A percentile compares a stretch with the other conserved stretches of the same genome.
Evolutionary conservation across 805 yeast genomes (phyloP).

Genomic region (Kazachstania viticola): DNA sequence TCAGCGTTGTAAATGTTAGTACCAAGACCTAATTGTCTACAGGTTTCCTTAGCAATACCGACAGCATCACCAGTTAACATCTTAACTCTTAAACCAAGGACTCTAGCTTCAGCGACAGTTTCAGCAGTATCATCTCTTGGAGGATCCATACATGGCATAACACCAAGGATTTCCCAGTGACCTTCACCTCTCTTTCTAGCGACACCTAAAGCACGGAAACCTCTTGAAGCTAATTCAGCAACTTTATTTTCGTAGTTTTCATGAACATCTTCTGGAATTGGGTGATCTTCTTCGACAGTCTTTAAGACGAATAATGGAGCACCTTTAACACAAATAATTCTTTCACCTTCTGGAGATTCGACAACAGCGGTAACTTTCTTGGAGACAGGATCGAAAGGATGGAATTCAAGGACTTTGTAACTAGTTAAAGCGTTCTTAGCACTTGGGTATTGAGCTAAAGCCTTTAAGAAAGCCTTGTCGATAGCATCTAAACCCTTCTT

Average conservation of each 20-base stretch:
- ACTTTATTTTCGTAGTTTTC: slow-evolving; percentile 94
- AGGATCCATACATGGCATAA: slow-evolving; percentile 98
- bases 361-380: slow-evolving; percentile 92
- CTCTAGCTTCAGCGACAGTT: slow-evolving; percentile 84
- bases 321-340: slow-evolving; percentile 93
- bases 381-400: slow-evolving; percentile 96
- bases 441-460: slow-evolving; percentile 77
- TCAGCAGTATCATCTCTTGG: slow-evolving; percentile 97
- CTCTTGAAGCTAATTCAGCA: slow-evolving; percentile 95
- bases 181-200: slow-evolving; percentile 98
- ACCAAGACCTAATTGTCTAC: slow-evolving; percentile 94
- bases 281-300: slow-evolving; percentile 95
- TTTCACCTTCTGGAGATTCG: slow-evolving; percentile 91
- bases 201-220: slow-evolving; percentile 97
- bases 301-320: slow-evolving; percentile 94
- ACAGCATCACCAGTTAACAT: slow-evolving; percentile 99
- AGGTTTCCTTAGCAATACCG: slow-evolving; percentile 97
- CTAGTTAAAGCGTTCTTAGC: slow-evolving; percentile 87
- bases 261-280: slow-evolving; percentile 84
- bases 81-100: slow-evolving; percentile 87
- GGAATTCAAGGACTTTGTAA: slow-evolving; percentile 91
- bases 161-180: slow-evolving; percentile 95
- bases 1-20: slow-evolving; percentile 94
- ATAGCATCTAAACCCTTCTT: slow-evolving; percentile 97
- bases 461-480: slow-evolving; percentile 91